These are phyloP conservation scores for Sporothrix schenckii DNA, from an alignment of 2,329 filamentous ascomycete genomes.

Conservation along the genomic window DNA sequence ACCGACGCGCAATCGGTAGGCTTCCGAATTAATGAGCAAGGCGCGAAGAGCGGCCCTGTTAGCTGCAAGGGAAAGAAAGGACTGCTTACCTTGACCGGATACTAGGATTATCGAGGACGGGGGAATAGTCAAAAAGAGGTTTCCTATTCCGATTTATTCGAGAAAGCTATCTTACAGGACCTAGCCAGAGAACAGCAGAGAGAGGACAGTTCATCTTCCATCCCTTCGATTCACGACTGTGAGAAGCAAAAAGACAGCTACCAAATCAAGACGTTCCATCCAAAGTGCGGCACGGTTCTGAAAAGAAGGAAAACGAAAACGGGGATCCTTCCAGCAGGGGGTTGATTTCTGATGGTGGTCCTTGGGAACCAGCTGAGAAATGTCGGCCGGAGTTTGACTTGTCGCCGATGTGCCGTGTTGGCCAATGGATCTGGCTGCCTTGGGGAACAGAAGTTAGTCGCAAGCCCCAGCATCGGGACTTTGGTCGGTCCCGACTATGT, in stretches of 20 bases:
- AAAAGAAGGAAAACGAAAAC: neutral
- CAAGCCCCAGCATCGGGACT: neutral
- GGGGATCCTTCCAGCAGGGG: neutral
- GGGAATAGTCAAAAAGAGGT: neutral
- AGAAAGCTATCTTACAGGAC: neutral
- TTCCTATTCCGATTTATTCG: neutral
- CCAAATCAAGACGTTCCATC: neutral
- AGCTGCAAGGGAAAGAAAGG: neutral
- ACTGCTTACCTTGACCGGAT: neutral
- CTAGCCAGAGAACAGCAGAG: neutral
- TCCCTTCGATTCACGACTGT: too few species aligned
- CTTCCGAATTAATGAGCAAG: neutral
- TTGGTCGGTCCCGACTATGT: conserved; percentile 23
- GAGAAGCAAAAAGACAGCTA: too few species aligned
- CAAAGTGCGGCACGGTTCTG: neutral
- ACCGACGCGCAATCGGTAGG: neutral
- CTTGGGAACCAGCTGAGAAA: neutral
- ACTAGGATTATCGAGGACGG: neutral
- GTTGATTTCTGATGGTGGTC: neutral
- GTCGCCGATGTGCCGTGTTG: conserved; percentile 10
- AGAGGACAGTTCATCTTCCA: too few species aligned
- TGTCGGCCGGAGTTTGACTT: neutral
- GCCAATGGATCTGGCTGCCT: neutral
- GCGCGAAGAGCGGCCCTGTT: neutral
- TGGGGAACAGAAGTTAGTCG: neutral